phyloP scores from a whole-genome alignment of 2,329 filamentous ascomycete species.

The Calonectria ilicicola region DNA sequence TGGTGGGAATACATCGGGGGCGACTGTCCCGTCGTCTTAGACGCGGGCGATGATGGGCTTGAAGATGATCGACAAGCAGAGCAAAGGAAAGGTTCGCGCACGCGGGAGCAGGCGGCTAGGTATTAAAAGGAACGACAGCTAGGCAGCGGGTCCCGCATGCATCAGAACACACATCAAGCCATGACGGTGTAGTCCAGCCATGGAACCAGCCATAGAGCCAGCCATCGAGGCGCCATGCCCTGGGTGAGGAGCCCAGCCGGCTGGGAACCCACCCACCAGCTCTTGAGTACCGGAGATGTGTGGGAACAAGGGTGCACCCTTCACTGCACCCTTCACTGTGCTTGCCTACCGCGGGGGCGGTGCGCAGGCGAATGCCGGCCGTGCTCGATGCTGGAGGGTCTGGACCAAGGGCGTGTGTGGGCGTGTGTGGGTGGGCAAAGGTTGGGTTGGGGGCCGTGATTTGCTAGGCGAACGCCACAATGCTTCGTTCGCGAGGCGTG shows the following conservation, averaged over 20 bases:
- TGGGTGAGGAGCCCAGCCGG: constrained; percentile 1
- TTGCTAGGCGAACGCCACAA: constrained; percentile 21
- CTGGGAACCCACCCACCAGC: constrained; percentile 1
- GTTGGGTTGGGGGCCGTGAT: constrained; percentile 4
- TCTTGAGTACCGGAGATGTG: constrained; percentile 1
- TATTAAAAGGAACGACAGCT: not conserved
- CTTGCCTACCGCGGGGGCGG: not conserved
- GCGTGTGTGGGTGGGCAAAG: not conserved
- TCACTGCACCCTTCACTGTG: not conserved
- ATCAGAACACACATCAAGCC: not conserved
- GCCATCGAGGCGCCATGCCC: not conserved
- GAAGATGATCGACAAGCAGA: not conserved
- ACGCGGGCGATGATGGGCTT: not conserved
- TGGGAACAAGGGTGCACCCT: not conserved
- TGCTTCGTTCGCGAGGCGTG: constrained; percentile 1
- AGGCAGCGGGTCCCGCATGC: not conserved
- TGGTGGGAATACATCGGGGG: constrained; percentile 35
- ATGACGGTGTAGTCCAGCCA: not conserved
- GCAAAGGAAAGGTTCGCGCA: not conserved
- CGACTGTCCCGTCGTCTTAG: constrained; percentile 12
- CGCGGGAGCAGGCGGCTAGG: not conserved
- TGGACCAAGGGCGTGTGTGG: not conserved
- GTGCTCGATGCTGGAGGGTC: not conserved
- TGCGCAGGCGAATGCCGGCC: not conserved
- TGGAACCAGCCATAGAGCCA: too few species aligned